Base-by-base conservation (phyloP, 306 rosid genomes). In the Lagenaria siceraria region DNA sequence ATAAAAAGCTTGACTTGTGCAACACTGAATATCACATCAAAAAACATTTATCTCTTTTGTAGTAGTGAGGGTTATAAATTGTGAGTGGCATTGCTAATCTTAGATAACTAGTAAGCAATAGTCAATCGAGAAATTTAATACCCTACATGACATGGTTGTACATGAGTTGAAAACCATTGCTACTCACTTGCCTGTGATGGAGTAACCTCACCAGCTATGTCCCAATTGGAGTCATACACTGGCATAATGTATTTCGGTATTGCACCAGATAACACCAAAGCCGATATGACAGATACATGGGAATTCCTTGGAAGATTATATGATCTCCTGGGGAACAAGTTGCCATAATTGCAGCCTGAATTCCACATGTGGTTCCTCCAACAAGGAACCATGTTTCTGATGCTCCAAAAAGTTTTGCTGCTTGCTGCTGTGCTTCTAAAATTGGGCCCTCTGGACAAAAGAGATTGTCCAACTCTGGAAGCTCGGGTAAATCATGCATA, bases 321-420 rank as follows among this genome's bases (percentile, higher is more conserved):
- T 38, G 82, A 22, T 91, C 89, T 60, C 97, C 93, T 0, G 97
- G 97, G 4, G 86, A 85, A 83, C 94, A 90, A 17, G 96, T 86
- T 48, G 97, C 90, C 98, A 91, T 91, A 48, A 86, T 84, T 10
- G 96, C 94, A 15, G 98, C 92, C 83, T 93, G 97, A 76, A 91
- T 88, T 75, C 97, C 98, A 81, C 94, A 93, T 17, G 98, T 93
- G 54, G 96, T 86, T 35, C 98, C 98, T 49, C 97, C 98, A 43
- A 93, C 96, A 43, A 93, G 97, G 78, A 93, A 93, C 98, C 98
- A 93, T 66, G 97, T 91, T 76, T 91, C 78, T 61, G 81, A 83
- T 3, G 98, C 84, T 51, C 96, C 94, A 80, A 93, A 91, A 78
- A 93, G 80, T 80, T 87, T 82, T 58, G 97, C 89, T 66, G 98